Conservation (phyloP, 805 yeast species). For the Pichia nanzhaoensis region DNA sequence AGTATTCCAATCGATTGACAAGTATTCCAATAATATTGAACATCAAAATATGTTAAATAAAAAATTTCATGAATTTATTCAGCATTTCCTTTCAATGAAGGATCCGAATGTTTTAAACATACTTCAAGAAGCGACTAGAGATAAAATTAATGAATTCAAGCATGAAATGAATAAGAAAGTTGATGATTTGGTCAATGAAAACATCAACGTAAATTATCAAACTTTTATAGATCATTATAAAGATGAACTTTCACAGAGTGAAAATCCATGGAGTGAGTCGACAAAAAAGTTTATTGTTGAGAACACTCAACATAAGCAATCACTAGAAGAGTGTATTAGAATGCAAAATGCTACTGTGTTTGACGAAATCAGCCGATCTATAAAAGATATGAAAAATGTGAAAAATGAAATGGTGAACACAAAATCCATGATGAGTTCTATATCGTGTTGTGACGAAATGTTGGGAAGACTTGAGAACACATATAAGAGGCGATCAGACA, state of each 20-base stretch:
- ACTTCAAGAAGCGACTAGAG: background rate
- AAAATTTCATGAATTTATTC: background rate
- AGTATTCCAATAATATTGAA: background rate
- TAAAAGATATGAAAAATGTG: background rate
- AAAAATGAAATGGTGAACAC: background rate
- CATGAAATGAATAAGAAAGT: conserved; percentile 1
- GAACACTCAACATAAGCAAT: background rate
- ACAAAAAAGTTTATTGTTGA: background rate
- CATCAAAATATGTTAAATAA: background rate
- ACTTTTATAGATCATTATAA: background rate
- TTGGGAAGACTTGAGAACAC: no score
- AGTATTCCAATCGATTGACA: background rate
- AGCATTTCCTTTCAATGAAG: background rate
- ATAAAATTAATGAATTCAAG: conserved; percentile 2
- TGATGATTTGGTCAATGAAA: background rate
- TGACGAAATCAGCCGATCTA: background rate
- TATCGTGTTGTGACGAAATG: no score
- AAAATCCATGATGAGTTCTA: no score
- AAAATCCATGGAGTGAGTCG: background rate
- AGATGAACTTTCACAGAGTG: background rate
- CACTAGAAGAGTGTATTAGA: background rate
- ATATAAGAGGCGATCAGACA: no score
- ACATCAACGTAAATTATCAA: background rate
- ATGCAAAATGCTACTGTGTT: background rate
- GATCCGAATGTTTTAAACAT: background rate